Conservation (phyloP, 305 asterid species). For the Coffea humblotiana region DNA sequence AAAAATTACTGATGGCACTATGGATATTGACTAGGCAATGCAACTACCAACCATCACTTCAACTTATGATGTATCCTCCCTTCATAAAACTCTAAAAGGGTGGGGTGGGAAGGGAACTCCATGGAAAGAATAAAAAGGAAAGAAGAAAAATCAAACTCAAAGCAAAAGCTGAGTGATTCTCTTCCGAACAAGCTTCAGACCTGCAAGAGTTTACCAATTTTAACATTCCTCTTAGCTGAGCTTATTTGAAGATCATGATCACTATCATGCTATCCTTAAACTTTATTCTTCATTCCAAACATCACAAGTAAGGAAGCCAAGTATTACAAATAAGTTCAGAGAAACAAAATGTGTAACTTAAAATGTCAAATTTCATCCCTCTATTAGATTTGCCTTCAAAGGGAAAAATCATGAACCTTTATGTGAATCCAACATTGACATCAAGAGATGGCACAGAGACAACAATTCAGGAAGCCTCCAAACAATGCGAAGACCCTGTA, state of each 20-base stretch:
- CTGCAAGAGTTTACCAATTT: not conserved
- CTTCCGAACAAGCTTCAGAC: not conserved
- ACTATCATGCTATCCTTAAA: not conserved
- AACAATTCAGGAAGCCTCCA: not conserved
- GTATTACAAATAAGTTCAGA: not conserved
- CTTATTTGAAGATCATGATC: not conserved
- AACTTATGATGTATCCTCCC: not conserved
- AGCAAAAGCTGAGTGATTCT: not conserved
- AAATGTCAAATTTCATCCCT: not conserved
- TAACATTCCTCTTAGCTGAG: not conserved
- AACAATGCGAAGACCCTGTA: not conserved
- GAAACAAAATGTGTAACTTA: not conserved
- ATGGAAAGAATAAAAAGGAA: not conserved
- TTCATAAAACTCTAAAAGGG: no score
- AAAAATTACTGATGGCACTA: not conserved
- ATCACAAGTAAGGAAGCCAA: not conserved
- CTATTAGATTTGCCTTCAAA: not conserved
- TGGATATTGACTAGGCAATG: not conserved
- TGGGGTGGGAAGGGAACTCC: not conserved
- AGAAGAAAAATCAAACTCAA: not conserved
- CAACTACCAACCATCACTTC: not conserved
- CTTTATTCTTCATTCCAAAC: not conserved
- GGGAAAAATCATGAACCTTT: not conserved
- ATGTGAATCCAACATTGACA: not conserved
- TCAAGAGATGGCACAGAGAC: not conserved